Evolutionary conservation across 306 rosid genomes (phyloP), one percentile per base, ranked within the genome.

Genomic region (Amphicarpaea edgeworthii): DNA sequence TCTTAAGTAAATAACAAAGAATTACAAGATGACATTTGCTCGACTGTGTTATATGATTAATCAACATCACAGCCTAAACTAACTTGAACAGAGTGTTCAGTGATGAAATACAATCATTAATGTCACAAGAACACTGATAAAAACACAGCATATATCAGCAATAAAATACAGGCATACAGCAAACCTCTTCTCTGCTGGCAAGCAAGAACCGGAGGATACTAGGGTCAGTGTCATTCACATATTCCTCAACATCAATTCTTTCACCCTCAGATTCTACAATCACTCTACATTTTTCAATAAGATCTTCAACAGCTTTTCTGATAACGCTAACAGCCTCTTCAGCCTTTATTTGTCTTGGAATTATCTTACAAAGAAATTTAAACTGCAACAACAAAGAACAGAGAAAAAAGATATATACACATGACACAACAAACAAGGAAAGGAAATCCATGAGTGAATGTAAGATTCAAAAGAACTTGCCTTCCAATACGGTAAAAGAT

Each of bases 401-500:
- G 21, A n/a, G 34, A 43, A 16, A 41, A 43, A 24, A 24, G 24
- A 43, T 24, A 54, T 4, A 8, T 15, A 37, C 19, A 68, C 10
- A 73, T 28, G 46, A 54, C 57, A 70, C 37, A 40, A 69, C 14
- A 55, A 23, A 59, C 26, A 15, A 51, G 37, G 40, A 72, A 65
- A 42, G 41, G 45, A 28, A 45, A 30, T 58, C 23, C 69, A 64
- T 9, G 30, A 49, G 75, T 9, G 73, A 75, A 21, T 19, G 30
- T 30, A 16, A 32, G n/a, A 68, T 19, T 19, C 53, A 42, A 72
- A 77, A 83, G 42, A 11, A 72, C 79, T 24, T 77, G 81, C 99
- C 97, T 95, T 92, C 99, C 96, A 95, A 83, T 95, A 92, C 11
- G 99, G 99, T 70, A 95, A 90, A 68, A 95, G 70, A 70, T 95